phyloP scores from a whole-genome alignment of 1,284 basidiomycete species.

The Fomes fomentarius region DNA sequence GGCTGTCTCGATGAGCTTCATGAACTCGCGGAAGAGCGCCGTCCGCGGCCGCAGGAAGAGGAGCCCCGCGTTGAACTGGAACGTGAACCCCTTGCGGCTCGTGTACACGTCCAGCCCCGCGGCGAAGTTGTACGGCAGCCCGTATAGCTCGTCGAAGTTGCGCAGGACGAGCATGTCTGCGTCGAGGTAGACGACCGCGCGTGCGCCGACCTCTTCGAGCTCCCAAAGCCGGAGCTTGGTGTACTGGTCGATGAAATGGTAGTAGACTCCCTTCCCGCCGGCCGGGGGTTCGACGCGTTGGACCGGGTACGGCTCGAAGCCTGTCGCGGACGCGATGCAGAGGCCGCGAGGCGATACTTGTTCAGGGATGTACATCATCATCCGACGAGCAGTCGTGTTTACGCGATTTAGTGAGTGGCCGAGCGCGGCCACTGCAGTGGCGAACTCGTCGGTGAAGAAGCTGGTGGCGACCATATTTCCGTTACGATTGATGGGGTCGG shows the following conservation, averaged over 20 bases:
- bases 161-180: conserved; percentile 45
- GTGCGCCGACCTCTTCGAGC: conserved; percentile 39
- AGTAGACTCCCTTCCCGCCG: conserved; percentile 36
- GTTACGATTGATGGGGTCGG: conserved; percentile 5
- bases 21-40: conserved; percentile 38
- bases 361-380: conserved; percentile 44
- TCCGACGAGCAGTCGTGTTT: conserved; percentile 38
- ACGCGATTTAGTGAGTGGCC: conserved; percentile 42
- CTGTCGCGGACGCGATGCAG: conserved; percentile 42
- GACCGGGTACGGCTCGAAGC: conserved; percentile 43
- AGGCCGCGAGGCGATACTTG: conserved; percentile 42
- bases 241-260: conserved; percentile 45
- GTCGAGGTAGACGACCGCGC: conserved; percentile 44
- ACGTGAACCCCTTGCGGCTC: conserved; percentile 38
- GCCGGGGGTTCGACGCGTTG: conserved; percentile 42
- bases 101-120: conserved; percentile 46
- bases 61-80: conserved; percentile 47
- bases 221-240: conserved; percentile 49
- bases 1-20: conserved; percentile 34
- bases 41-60: conserved; percentile 41
- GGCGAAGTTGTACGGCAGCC: conserved; percentile 44
- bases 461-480: conserved; percentile 44
- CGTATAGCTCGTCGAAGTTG: conserved; percentile 51
- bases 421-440: conserved; percentile 45
- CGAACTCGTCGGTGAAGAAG: conserved; percentile 46